These are phyloP conservation scores for Amphirosellinia nigrospora DNA, from an alignment of 495 filamentous ascomycete species.

Conservation along the genomic window DNA sequence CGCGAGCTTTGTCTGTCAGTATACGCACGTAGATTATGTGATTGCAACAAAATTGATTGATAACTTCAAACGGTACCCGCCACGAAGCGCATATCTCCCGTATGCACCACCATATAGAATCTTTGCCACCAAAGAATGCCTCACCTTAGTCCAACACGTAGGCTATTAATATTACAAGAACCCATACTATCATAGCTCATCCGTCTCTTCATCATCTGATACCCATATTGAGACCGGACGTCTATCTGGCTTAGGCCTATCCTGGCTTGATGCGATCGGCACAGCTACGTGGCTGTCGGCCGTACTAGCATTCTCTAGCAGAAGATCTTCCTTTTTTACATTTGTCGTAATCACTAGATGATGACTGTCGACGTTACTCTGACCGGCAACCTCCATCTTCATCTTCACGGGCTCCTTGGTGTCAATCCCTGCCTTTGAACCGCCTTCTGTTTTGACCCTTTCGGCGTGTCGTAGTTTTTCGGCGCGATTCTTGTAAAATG, in stretches of 20 bases:
- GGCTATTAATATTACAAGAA: neutral
- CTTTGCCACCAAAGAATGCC: neutral
- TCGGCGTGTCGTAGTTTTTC: slow-evolving; percentile 38
- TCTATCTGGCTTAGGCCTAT: slow-evolving; percentile 7
- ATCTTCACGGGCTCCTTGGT: slow-evolving; percentile 23
- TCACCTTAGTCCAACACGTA: neutral
- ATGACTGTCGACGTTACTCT: neutral
- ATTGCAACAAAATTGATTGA: neutral
- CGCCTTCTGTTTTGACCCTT: slow-evolving; percentile 20
- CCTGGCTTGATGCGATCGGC: slow-evolving; percentile 24
- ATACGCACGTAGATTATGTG: neutral
- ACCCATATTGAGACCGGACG: slow-evolving; percentile 35
- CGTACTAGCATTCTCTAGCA: slow-evolving; percentile 1
- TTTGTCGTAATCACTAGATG: slow-evolving; percentile 13
- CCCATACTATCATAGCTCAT: slow-evolving; percentile 32
- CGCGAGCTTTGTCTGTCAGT: neutral
- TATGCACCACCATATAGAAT: neutral
- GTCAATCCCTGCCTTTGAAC: slow-evolving; percentile 19
- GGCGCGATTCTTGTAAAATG: slow-evolving; percentile 69
- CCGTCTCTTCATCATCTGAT: slow-evolving; percentile 37
- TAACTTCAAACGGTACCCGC: neutral
- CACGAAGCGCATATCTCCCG: neutral
- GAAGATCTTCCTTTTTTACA: slow-evolving; percentile 21
- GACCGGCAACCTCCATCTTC: slow-evolving; percentile 12
- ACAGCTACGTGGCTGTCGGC: neutral